Percentiles rank a stretch among this genome's conserved stretches.
These are phyloP conservation scores for Cyclostephanos invisitatus DNA, from an alignment of 108 stramenopile genomes.

Conservation along the genomic window DNA sequence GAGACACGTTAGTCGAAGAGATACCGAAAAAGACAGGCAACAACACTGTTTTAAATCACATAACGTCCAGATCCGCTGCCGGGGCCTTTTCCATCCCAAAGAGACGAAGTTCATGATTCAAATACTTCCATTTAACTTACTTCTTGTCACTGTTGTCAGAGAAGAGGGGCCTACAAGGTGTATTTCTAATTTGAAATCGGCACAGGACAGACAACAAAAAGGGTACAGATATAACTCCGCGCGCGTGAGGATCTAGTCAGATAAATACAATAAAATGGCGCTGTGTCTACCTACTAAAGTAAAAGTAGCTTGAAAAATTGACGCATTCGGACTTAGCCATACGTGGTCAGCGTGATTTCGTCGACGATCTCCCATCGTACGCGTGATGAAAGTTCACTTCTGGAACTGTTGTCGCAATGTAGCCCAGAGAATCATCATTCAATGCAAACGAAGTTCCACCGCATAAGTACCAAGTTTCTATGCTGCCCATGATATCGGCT, in stretches of 20 bases:
- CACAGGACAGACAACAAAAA: background rate
- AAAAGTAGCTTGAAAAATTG: background rate
- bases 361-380: constrained; percentile 47
- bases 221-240: background rate
- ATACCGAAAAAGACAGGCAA: constrained; percentile 26
- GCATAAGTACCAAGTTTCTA: no score
- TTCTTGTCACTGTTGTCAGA: no score
- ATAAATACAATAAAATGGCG: no score
- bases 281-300: background rate
- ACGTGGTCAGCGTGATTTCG: constrained; percentile 38
- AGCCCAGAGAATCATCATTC: no score
- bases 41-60: background rate
- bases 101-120: constrained; percentile 18
- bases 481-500: background rate
- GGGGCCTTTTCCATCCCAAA: constrained; percentile 36
- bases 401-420: no score
- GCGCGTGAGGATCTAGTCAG: background rate
- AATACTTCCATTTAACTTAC: no score
- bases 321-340: constrained; percentile 11
- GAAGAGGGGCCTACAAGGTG: no score
- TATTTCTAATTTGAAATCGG: no score
- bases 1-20: constrained; percentile 9
- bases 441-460: no score
- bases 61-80: background rate
- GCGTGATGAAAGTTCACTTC: no score